Percentiles rank a stretch among this genome's conserved stretches.
These are phyloP conservation scores for Starmerella bombicola DNA, from an alignment of 805 yeast species.

Conservation along the genomic window DNA sequence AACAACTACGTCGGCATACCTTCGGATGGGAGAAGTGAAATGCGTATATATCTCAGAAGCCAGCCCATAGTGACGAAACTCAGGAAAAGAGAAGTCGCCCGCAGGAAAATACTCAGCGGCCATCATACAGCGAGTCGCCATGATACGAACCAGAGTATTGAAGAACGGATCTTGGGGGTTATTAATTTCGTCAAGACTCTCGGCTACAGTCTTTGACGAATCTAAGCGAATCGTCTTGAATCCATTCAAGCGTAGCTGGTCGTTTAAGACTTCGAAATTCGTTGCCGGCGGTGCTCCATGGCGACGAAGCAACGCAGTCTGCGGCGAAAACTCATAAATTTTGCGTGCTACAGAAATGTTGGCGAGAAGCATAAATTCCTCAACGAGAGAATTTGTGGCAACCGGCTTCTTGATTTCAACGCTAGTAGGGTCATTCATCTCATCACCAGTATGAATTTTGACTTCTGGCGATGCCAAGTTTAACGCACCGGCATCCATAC, in stretches of 20 bases:
- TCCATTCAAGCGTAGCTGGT: conserved; percentile 73
- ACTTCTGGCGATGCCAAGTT: conserved; percentile 97
- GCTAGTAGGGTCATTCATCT: conserved; percentile 90
- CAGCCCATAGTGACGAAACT: conserved; percentile 90
- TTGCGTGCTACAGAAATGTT: conserved; percentile 90
- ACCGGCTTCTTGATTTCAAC: conserved; percentile 80
- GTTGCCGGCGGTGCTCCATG: conserved; percentile 96
- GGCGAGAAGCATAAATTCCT: conserved; percentile 96
- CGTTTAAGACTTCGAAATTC: conserved; percentile 79
- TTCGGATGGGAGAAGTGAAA: conserved; percentile 94
- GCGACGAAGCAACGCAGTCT: conserved; percentile 95
- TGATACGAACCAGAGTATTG: conserved; percentile 83
- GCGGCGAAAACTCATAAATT: conserved; percentile 87
- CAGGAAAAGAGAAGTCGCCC: conserved; percentile 80
- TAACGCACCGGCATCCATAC: conserved; percentile 91
- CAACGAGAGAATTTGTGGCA: conserved; percentile 92
- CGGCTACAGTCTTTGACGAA: conserved; percentile 82
- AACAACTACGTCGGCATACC: conserved; percentile 95
- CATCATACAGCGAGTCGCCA: conserved; percentile 99
- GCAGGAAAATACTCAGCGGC: conserved; percentile 96
- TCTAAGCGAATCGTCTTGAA: conserved; percentile 65
- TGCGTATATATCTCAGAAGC: conserved; percentile 97
- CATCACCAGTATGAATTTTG: conserved; percentile 92
- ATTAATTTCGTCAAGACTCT: conserved; percentile 76
- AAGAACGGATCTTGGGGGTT: conserved; percentile 80